Evolutionary conservation across 1,284 basidiomycete species (phyloP), one percentile per base, ranked within the genome.

Genomic region (Microbotryum intermedium): DNA sequence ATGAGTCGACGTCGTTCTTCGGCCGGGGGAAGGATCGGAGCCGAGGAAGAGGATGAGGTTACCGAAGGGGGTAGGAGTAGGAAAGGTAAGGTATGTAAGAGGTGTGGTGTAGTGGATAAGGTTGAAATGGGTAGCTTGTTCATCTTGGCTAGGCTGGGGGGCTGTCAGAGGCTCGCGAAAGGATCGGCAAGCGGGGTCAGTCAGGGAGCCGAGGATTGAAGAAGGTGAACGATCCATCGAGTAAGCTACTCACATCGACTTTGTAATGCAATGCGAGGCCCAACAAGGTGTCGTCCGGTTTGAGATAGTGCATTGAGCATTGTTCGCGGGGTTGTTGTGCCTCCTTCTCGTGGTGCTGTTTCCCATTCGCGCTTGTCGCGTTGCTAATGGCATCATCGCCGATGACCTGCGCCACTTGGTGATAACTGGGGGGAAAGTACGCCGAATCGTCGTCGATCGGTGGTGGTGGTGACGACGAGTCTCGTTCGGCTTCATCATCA

Each of bases 101-200:
- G 75, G 68, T 87, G 84, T 3, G 86, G 86, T 0, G 82, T 86
- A 0, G 83, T 86, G 53, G 76, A 81, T 20, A 88, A 75, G 1
- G 84, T 83, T 66, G 80, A 84, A 1, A 77, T 73, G 0, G 85
- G 83, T 7, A 88, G 78, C 52, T 79, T 79, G 69, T 88, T 88
- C 23, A 85, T 72, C 21, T 75, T 79, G 71, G 84, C 86, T 4
- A 87, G 75, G 39, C 79, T 74, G 45, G 79, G 79, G 28, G 78
- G 81, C 84, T 86, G 65, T 7, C 3, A 23, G 53, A 45, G 10
- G 23, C 29, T 52, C n/a, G 34, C 43, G 58, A 13, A 28, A 34
- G 54, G 30, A 58, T 48, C 55, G 13, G 18, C 42, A 10, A 39
- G 21, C 23, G 30, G n/a, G n/a, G n/a, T n/a, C n/a, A n/a, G n/a